These are phyloP conservation scores for Epichloe coenophiala DNA, from an alignment of 2,329 filamentous ascomycete species.

Conservation along the genomic window DNA sequence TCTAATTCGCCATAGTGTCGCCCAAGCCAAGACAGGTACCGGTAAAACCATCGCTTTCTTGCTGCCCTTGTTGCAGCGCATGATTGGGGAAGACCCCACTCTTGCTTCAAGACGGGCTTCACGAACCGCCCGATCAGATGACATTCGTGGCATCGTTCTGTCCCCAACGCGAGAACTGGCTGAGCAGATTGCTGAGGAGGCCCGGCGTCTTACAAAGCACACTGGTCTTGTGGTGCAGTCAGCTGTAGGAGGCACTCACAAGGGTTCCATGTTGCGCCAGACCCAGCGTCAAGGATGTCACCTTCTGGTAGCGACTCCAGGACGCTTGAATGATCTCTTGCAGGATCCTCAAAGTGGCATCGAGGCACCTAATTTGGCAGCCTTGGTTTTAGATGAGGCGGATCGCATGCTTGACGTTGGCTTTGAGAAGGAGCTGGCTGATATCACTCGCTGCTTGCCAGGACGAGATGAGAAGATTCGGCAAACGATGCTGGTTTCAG, in stretches of 20 bases:
- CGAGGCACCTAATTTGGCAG: conserved; percentile 68
- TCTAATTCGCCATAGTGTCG: conserved; percentile 43
- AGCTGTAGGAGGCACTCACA: conserved; percentile 87
- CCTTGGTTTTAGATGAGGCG: conserved; percentile 90
- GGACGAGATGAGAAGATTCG: conserved; percentile 48
- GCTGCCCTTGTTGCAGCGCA: conserved; percentile 69
- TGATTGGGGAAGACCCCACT: conserved; percentile 49
- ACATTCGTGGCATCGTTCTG: conserved; percentile 57
- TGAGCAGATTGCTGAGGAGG: conserved; percentile 70
- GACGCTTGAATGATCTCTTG: conserved; percentile 72
- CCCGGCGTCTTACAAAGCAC: conserved; percentile 47
- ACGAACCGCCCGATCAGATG: conserved; percentile 30
- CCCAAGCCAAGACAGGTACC: conserved; percentile 92
- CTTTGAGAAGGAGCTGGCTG: conserved; percentile 51
- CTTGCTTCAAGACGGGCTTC: conserved; percentile 35
- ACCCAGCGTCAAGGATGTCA: conserved; percentile 72
- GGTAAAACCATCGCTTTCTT: conserved; percentile 95
- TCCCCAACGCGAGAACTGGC: conserved; percentile 73
- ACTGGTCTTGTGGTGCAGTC: conserved; percentile 57
- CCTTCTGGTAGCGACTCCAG: conserved; percentile 80
- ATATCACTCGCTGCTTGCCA: conserved; percentile 52
- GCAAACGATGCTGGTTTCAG: conserved; percentile 91
- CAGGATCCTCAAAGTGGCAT: conserved; percentile 50
- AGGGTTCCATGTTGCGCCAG: conserved; percentile 49
- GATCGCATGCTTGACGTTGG: conserved; percentile 98